These are phyloP conservation scores for Mortierella alpina DNA, from an alignment of 192 early-diverging fungal species.

Conservation along the genomic window DNA sequence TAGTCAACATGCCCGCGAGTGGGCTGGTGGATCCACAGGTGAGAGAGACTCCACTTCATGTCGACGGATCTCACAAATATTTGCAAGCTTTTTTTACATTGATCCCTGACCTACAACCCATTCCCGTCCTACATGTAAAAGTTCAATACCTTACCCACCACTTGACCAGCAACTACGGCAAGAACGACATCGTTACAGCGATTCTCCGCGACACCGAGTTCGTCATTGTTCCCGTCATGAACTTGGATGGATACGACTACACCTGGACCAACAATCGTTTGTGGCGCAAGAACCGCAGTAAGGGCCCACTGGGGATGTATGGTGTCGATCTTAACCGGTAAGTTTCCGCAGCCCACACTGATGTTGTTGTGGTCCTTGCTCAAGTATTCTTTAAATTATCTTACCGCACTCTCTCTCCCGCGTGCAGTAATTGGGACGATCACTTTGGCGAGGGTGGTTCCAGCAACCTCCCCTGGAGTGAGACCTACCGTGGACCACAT, in stretches of 20 bases:
- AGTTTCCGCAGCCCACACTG: not conserved
- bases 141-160: conserved; percentile 63
- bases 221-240: conserved; percentile 67
- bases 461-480: conserved; percentile 50
- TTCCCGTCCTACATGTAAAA: not conserved
- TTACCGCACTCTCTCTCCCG: not conserved
- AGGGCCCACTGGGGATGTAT: conserved; percentile 27
- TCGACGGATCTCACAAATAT: not conserved
- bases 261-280: conserved; percentile 58
- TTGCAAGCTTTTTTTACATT: not conserved
- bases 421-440: conserved; percentile 54
- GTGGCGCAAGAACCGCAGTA: conserved; percentile 70
- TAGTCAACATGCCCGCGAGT: conserved; percentile 68
- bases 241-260: conserved; percentile 70
- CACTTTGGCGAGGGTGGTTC: conserved; percentile 53
- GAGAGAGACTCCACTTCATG: not conserved
- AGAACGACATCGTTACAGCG: conserved; percentile 38
- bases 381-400: not conserved
- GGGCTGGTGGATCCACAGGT: conserved; percentile 60
- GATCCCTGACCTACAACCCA: not conserved
- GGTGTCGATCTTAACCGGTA: conserved; percentile 65
- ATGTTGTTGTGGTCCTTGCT: not conserved
- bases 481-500: conserved; percentile 50
- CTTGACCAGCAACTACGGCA: conserved; percentile 53
- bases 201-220: conserved; percentile 62